phyloP scores from a whole-genome alignment of 1,284 basidiomycete genomes.

The Vanrija pseudolonga region DNA sequence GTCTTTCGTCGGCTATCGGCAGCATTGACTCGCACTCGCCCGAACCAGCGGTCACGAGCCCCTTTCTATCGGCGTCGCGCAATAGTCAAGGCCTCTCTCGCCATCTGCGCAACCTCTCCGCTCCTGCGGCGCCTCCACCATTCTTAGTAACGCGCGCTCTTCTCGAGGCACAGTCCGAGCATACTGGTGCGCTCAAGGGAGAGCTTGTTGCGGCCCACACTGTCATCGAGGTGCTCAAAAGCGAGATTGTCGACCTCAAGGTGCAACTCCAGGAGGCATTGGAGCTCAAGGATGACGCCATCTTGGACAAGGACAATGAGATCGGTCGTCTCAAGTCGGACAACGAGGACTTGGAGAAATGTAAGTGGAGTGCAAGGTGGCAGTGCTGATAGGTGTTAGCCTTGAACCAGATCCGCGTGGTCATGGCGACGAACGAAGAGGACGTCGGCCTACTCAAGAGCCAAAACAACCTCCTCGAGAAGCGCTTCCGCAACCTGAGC shows the following conservation, averaged over 20 bases:
- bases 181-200: neutral
- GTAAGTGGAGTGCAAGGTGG: too few species aligned
- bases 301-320: neutral
- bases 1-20: too few species aligned
- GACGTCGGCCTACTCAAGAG: too few species aligned
- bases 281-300: neutral
- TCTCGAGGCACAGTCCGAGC: neutral
- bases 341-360: neutral
- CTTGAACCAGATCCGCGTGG: too few species aligned
- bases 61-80: neutral
- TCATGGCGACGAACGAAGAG: too few species aligned
- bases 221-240: neutral
- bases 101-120: neutral
- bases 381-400: too few species aligned
- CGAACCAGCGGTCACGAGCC: neutral
- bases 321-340: neutral
- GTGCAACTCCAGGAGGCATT: neutral
- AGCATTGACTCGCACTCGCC: neutral
- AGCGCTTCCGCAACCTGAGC: too few species aligned
- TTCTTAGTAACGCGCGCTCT: neutral
- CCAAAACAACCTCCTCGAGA: too few species aligned
- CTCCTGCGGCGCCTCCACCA: neutral
- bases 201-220: neutral
- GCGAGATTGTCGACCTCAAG: neutral
- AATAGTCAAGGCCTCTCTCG: neutral